These are phyloP conservation scores for Iberis amara DNA, from an alignment of 441 rosid genomes.

Conservation along the genomic window DNA sequence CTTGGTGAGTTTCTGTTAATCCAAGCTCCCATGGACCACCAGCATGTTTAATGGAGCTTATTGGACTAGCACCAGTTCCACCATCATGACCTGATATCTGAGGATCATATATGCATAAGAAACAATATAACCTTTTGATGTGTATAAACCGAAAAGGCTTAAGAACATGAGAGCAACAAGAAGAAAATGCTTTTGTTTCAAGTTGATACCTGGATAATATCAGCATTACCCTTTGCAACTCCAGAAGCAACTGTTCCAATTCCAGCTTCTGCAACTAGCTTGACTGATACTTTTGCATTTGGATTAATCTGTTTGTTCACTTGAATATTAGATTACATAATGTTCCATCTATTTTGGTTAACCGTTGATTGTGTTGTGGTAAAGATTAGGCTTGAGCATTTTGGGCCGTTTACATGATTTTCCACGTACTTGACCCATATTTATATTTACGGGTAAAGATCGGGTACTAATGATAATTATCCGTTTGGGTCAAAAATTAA, in stretches of 20 bases:
- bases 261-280: constrained; percentile 99
- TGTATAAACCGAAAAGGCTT: neutral
- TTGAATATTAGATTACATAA: constrained; percentile 12
- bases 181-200: neutral
- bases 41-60: constrained; percentile 98
- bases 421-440: no score
- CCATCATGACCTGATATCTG: constrained; percentile 99
- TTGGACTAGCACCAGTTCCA: constrained; percentile 98
- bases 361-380: no score
- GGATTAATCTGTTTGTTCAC: constrained; percentile 69
- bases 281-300: constrained; percentile 94
- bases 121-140: constrained; percentile 6
- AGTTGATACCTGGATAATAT: constrained; percentile 75
- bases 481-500: no score
- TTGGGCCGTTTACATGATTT: no score
- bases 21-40: constrained; percentile 99
- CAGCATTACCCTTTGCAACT: constrained; percentile 98
- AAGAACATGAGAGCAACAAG: constrained; percentile 4
- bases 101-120: constrained; percentile 24
- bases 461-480: no score
- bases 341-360: constrained; percentile 2
- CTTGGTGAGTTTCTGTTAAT: constrained; percentile 90
- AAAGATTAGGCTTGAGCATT: no score
- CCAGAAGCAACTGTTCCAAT: constrained; percentile 99
- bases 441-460: no score